Evolutionary conservation across 2,329 filamentous ascomycete genomes (phyloP).

Genomic region (Pseudogymnoascus sp.): DNA sequence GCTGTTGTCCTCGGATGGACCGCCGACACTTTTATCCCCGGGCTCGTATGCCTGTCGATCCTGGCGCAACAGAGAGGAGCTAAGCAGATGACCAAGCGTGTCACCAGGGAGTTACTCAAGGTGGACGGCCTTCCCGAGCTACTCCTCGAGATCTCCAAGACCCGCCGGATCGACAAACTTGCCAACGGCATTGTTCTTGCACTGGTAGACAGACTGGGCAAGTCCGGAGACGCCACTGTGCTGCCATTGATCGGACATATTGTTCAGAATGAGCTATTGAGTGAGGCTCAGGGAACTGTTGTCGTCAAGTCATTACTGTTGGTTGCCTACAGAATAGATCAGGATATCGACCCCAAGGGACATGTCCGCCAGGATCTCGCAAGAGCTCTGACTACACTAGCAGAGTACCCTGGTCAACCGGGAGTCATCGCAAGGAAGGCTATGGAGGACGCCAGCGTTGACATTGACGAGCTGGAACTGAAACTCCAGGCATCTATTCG

Average conservation of each 20-base stretch:
- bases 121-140: slow-evolving; percentile 51
- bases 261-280: slow-evolving; percentile 51
- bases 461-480: slow-evolving; percentile 68
- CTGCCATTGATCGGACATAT: slow-evolving; percentile 54
- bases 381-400: slow-evolving; percentile 57
- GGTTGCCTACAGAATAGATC: slow-evolving; percentile 49
- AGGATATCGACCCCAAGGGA: slow-evolving; percentile 45
- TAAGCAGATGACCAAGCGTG: slow-evolving; percentile 58
- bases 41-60: slow-evolving; percentile 70
- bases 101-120: slow-evolving; percentile 61
- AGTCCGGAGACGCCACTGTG: slow-evolving; percentile 48
- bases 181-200: slow-evolving; percentile 64
- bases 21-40: slow-evolving; percentile 61
- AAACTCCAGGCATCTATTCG: slow-evolving; percentile 64
- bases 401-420: slow-evolving; percentile 48
- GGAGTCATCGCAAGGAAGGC: slow-evolving; percentile 59
- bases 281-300: slow-evolving; percentile 53
- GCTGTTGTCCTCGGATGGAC: slow-evolving; percentile 74
- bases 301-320: slow-evolving; percentile 58
- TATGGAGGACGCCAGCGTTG: slow-evolving; percentile 58
- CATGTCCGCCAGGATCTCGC: slow-evolving; percentile 56
- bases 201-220: slow-evolving; percentile 51
- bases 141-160: slow-evolving; percentile 52
- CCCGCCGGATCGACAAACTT: slow-evolving; percentile 62
- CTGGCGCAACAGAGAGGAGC: slow-evolving; percentile 71